A percentile compares a stretch with the other conserved stretches of the same genome.
Evolutionary conservation across 108 stramenopile species (phyloP).

Genomic region (Phaeodactylum tricornutum): DNA sequence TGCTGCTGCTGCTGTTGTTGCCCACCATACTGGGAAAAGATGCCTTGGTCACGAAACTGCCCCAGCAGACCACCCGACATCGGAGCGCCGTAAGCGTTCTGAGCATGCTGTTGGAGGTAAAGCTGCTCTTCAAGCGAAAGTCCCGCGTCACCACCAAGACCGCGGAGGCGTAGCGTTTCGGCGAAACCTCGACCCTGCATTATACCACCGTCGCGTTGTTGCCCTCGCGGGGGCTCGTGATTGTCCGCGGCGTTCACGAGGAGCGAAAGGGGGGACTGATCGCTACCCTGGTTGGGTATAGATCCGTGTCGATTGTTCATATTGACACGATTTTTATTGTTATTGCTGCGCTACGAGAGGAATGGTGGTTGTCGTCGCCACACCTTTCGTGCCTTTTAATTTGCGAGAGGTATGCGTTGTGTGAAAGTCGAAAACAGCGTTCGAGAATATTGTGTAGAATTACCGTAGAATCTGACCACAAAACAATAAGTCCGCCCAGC

Average conservation of each 20-base stretch:
- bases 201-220: not conserved
- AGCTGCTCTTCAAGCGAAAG: conserved; percentile 8
- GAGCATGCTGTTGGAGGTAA: not conserved
- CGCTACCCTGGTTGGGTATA: no score
- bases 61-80: not conserved
- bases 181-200: conserved; percentile 5
- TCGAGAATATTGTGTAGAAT: no score
- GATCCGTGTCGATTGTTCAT: no score
- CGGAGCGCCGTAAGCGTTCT: not conserved
- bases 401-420: no score
- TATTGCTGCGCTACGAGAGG: no score
- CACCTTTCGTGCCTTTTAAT: no score
- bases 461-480: no score
- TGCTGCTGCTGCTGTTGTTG: conserved; percentile 4
- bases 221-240: not conserved
- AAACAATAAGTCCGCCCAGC: no score
- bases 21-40: conserved; percentile 1
- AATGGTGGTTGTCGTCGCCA: no score
- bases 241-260: conserved; percentile 9
- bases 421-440: no score
- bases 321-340: no score
- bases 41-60: conserved; percentile 7
- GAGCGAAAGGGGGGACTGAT: conserved; percentile 7
- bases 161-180: conserved; percentile 3
- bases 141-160: conserved; percentile 1